Evolutionary conservation across 495 filamentous ascomycete genomes (phyloP).

Genomic region (Xylaria sp.): DNA sequence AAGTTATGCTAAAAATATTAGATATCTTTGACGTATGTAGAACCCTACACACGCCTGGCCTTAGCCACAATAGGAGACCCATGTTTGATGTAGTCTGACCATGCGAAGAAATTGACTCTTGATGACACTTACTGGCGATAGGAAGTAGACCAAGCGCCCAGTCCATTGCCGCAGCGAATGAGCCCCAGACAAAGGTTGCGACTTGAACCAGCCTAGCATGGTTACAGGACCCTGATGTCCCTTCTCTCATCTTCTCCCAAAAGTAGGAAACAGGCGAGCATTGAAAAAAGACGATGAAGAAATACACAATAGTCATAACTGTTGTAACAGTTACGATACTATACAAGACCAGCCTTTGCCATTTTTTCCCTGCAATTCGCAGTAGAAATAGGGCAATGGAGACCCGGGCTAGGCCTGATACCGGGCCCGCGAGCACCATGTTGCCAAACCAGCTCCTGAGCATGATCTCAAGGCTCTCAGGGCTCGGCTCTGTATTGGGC

Average conservation of each 20-base stretch:
- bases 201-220: conserved; percentile 35
- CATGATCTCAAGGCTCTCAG: conserved; percentile 26
- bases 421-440: conserved; percentile 44
- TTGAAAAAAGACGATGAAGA: conserved; percentile 51
- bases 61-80: not conserved
- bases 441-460: conserved; percentile 40
- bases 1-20: not conserved
- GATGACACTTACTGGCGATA: conserved; percentile 35
- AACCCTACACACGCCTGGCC: not conserved
- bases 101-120: not conserved
- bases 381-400: conserved; percentile 52
- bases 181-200: conserved; percentile 47
- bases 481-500: not conserved
- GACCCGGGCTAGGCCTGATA: conserved; percentile 47
- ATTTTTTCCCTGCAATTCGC: conserved; percentile 40
- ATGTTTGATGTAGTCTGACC: not conserved
- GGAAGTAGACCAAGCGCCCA: conserved; percentile 52
- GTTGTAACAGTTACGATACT: conserved; percentile 33
- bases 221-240: conserved; percentile 42
- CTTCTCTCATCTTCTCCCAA: conserved; percentile 41
- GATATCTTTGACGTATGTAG: not conserved
- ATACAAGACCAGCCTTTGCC: conserved; percentile 48
- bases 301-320: conserved; percentile 41
- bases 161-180: conserved; percentile 47
- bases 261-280: conserved; percentile 48